These are phyloP conservation scores for Drechslerella coelobrocha DNA, from an alignment of 2,329 filamentous ascomycete genomes.

Conservation along the genomic window DNA sequence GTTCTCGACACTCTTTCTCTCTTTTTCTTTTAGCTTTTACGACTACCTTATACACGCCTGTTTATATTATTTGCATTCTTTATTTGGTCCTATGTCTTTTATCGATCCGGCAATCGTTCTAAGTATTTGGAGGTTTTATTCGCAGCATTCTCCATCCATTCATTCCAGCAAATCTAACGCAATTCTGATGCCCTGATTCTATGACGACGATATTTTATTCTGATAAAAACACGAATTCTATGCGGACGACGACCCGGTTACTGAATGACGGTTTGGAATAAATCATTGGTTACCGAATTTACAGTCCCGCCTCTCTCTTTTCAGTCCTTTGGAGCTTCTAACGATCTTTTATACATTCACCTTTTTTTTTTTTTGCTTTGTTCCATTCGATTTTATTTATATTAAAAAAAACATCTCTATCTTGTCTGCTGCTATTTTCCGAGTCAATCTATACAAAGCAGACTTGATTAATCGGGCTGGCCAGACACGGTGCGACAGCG, in stretches of 20 bases:
- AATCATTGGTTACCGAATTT: slow-evolving; percentile 33
- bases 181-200: slow-evolving; percentile 50
- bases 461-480: slow-evolving; percentile 1
- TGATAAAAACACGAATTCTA: slow-evolving; percentile 46
- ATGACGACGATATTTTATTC: slow-evolving; percentile 44
- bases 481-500: slow-evolving; percentile 4
- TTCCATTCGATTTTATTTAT: not conserved
- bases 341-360: slow-evolving; percentile 38
- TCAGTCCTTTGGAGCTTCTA: slow-evolving; percentile 31
- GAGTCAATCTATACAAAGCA: slow-evolving; percentile 39
- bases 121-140: slow-evolving; percentile 38
- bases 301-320: slow-evolving; percentile 18
- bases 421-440: slow-evolving; percentile 11
- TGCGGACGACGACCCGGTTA: slow-evolving; percentile 39
- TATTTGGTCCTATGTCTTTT: slow-evolving; percentile 21
- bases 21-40: slow-evolving; percentile 15
- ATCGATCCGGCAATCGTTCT: slow-evolving; percentile 43
- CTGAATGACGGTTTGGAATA: slow-evolving; percentile 42
- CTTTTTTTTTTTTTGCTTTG: slow-evolving; percentile 21
- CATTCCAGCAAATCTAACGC: slow-evolving; percentile 51
- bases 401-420: no score
- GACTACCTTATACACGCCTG: slow-evolving; percentile 27
- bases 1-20: slow-evolving; percentile 14
- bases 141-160: slow-evolving; percentile 48
- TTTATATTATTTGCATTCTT: slow-evolving; percentile 36